Percentiles rank a stretch among this genome's conserved stretches.
phyloP scores from a whole-genome alignment of 768 basidiomycete species.

The Boletus sensibilis region DNA sequence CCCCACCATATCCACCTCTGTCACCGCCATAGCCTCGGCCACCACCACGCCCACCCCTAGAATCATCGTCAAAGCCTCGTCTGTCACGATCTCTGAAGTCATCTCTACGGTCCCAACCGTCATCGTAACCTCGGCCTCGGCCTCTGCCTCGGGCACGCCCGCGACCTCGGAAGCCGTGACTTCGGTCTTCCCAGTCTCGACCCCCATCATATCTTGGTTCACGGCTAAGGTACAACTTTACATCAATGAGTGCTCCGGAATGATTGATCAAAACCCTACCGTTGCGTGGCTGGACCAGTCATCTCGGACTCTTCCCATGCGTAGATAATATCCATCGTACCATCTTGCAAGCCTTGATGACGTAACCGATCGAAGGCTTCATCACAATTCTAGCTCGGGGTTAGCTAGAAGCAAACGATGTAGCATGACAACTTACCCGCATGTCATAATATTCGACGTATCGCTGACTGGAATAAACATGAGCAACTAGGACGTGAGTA shows the following conservation, averaged over 20 bases:
- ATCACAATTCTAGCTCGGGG: slow-evolving; percentile 56
- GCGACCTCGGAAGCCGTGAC: slow-evolving; percentile 41
- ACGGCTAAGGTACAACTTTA: slow-evolving; percentile 17
- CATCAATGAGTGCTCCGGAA: slow-evolving; percentile 3
- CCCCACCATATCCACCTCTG: slow-evolving; percentile 44
- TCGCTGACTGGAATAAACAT: slow-evolving; percentile 57
- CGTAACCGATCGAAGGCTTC: slow-evolving; percentile 79
- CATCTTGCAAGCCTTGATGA: slow-evolving; percentile 77
- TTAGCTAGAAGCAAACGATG: slow-evolving; percentile 9
- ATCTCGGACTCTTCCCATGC: slow-evolving; percentile 76
- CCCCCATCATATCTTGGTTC: slow-evolving; percentile 38
- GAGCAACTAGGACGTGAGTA: neutral
- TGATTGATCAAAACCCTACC: slow-evolving; percentile 26
- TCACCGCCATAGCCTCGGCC: slow-evolving; percentile 39
- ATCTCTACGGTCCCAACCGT: slow-evolving; percentile 47
- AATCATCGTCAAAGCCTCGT: slow-evolving; percentile 37
- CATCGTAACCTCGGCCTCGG: slow-evolving; percentile 37
- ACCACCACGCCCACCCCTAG: slow-evolving; percentile 36
- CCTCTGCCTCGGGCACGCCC: slow-evolving; percentile 41
- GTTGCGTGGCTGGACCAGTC: slow-evolving; percentile 45
- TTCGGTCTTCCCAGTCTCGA: slow-evolving; percentile 48
- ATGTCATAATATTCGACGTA: slow-evolving; percentile 95
- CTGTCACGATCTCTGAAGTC: slow-evolving; percentile 41
- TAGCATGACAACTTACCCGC: slow-evolving; percentile 47
- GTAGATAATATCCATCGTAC: slow-evolving; percentile 83